Base-by-base conservation (phyloP, 176 grass and related monocot species). In the Stipa capillata region DNA sequence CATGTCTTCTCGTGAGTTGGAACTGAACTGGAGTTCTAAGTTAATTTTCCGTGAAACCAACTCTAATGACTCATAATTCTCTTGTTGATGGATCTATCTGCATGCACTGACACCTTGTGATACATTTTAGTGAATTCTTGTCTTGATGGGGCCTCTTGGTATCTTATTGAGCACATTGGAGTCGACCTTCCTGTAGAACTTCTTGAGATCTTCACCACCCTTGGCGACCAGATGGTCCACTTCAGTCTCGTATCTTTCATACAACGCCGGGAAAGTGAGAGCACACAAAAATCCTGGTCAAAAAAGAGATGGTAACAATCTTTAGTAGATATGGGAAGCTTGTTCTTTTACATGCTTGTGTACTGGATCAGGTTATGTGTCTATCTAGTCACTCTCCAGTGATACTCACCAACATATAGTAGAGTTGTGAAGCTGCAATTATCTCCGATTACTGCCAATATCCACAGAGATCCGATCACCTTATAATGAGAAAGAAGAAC, bases 161-260 rank as follows among this genome's bases (percentile, higher is more conserved):
- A 99, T 99, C 85, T 89, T 99, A 39, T 93, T 76, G 64, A 99
- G 85, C 81, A 99, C 78, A 21, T 87, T 87, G 40, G 87, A 83
- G 49, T 99, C 96, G 13, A 99, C 27, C 79, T 74, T 95, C 37
- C 35, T 53, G 57, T 95, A 99, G 74, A 99, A 89, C 28, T 82
- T 91, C 74, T 84, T 81, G 55, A 99, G 90, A 60, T 99, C 92
- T 47, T 85, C 84, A 32, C 65, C 73, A 24, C 88, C 78, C 55
- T 69, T 94, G 17, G 69, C 80, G 12, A 88, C 29, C 44, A 98
- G 70, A 85, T 72, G 87, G 47, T 93, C 77, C 21, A 98, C 83
- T 83, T 94, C 96, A 6, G 78, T 53, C 74, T 90, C 73, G 24
- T 98, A 95, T 72, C 90, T 79, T 55, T 98, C 90, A 39, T 98